Evolutionary conservation across 257 asterid species (phyloP).

Genomic region (Lycium barbarum): DNA sequence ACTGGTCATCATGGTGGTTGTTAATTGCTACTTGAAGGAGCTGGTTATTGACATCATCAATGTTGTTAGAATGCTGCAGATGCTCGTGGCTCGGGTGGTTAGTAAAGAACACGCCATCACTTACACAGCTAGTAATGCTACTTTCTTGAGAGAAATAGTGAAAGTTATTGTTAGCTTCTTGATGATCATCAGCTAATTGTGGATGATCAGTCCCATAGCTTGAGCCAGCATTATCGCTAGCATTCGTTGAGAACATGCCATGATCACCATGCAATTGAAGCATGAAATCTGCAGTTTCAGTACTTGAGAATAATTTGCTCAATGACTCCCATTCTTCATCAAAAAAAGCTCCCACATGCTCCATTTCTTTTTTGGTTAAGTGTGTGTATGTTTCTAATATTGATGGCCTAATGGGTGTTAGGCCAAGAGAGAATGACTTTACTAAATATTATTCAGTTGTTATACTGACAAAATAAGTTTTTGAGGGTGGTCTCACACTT

Average conservation of each 20-base stretch:
- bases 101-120: conserved; percentile 24
- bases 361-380: conserved; percentile 46
- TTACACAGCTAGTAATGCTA: conserved; percentile 44
- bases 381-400: not conserved
- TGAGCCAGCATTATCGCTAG: conserved; percentile 1
- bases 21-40: conserved; percentile 26
- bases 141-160: conserved; percentile 61
- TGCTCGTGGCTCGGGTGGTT: conserved; percentile 18
- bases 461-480: conserved; percentile 22
- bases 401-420: not conserved
- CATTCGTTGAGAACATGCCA: conserved; percentile 26
- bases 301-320: conserved; percentile 57
- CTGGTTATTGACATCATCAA: conserved; percentile 29
- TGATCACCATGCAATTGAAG: conserved; percentile 42
- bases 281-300: conserved; percentile 53
- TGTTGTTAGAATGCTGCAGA: conserved; percentile 27
- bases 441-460: not conserved
- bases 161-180: conserved; percentile 31
- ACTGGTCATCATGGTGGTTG: conserved; percentile 32
- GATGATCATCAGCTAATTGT: conserved; percentile 10
- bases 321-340: conserved; percentile 78
- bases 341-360: conserved; percentile 56
- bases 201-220: conserved; percentile 23
- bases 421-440: not conserved
- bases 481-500: conserved; percentile 35